phyloP scores from a whole-genome alignment of 768 basidiomycete genomes.

The Mycena kentingensis region DNA sequence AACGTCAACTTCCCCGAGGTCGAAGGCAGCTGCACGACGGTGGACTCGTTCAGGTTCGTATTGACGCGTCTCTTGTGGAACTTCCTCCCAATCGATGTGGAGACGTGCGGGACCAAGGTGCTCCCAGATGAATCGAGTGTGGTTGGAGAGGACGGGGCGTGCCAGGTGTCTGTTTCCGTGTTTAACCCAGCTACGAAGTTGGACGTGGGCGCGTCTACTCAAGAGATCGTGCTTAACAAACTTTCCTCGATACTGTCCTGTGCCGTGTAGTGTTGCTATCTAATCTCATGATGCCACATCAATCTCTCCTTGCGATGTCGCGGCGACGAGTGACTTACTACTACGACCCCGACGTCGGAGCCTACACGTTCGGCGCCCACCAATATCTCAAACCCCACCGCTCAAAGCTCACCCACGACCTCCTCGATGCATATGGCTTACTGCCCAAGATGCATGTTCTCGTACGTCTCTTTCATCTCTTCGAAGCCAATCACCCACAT shows the following conservation, averaged over 20 bases:
- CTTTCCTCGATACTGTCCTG: constrained; percentile 37
- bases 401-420: constrained; percentile 90
- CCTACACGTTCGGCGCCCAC: constrained; percentile 79
- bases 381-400: constrained; percentile 98
- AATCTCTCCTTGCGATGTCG: no score
- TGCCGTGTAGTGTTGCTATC: constrained; percentile 19
- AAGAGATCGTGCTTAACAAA: constrained; percentile 40
- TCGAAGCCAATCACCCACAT: no score
- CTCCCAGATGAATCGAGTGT: constrained; percentile 47
- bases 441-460: constrained; percentile 92
- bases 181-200: constrained; percentile 45
- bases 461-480: constrained; percentile 47
- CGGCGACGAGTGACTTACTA: no score
- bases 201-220: constrained; percentile 45
- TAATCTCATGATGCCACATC: no score
- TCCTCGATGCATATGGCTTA: constrained; percentile 90
- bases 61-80: constrained; percentile 41
- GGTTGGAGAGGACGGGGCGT: constrained; percentile 35
- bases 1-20: constrained; percentile 53
- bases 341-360: constrained; percentile 62
- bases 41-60: constrained; percentile 43
- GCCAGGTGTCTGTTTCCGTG: constrained; percentile 50
- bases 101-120: constrained; percentile 44
- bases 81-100: constrained; percentile 39
- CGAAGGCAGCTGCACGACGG: constrained; percentile 38